Evolutionary conservation across 2,329 filamentous ascomycete genomes (phyloP), one percentile per base, ranked within the genome.

Genomic region (Colletotrichum spaethianum): DNA sequence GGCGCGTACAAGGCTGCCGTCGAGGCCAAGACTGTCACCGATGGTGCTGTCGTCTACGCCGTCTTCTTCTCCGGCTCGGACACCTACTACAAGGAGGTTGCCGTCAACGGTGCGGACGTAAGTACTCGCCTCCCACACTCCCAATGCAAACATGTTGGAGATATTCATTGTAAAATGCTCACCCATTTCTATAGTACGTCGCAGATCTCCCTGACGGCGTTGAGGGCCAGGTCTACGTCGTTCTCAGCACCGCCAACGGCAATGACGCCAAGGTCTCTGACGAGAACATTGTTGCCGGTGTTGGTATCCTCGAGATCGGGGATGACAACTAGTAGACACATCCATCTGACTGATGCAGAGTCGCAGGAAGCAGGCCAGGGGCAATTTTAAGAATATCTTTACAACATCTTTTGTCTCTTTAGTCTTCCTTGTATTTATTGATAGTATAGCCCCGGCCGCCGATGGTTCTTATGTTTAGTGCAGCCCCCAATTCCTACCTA

Each of bases 161-260:
- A n/a, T 12, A 61, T 66, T 4, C 72, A 77, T 0, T 78, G 77
- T 23, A 73, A 74, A 73, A 57, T 18, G 18, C 48, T 59, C 9
- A 70, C 56, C n/a, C 12, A 3, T 26, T 44, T 18, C 6, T 8
- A 2, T 18, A 74, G 73, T 74, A 73, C 18, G 79, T 78, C 72
- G 59, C 76, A 20, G 62, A 71, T 55, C 74, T 79, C 9, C 79
- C 79, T 3, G 16, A 75, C n/a, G 79, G 77, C 9, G 78, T 78
- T 33, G 75, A 75, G n/a, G 83, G 83, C 20, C 83, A 84, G 79
- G 81, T 81, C 14, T 84, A 84, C 57, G 78, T 81, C n/a, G 80
- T 83, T 26, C 78, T 84, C 11, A 80, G 77, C 56, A 79, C 80
- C 36, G 81, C 81, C 62, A 79, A 82, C 63, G 81, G 80, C 14